Evolutionary conservation across 2,329 filamentous ascomycete genomes (phyloP), one percentile per base, ranked within the genome.

Genomic region (Trichoderma atroviride): DNA sequence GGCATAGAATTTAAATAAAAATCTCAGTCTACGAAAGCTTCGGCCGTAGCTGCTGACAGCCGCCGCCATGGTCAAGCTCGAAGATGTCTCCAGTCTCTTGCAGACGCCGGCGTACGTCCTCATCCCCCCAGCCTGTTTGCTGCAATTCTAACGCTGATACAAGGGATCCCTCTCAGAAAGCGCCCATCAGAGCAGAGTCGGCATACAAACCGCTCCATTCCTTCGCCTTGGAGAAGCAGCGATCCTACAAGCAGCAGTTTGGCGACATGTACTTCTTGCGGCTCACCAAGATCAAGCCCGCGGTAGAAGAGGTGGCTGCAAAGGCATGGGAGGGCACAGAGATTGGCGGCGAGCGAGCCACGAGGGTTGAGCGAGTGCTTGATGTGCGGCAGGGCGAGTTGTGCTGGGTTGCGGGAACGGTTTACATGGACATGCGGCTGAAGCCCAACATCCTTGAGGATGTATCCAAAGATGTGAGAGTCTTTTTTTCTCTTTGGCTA

Each of bases 361-460:
- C 86, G 74, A 88, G 86, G 73, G 94, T 96, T 19, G 92, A 97
- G 37, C 87, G 96, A 74, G 96, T 99, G 70, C 86, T 99, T 35
- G 95, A 99, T 81, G 96, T 99, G 63, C 89, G 95, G 71, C 96
- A 98, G 82, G 96, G 96, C 72, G 90, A 97, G 81, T 84, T 98
- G 43, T 98, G 95, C 82, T 99, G 95, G 94, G 92, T 99, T 19
- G 87, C 91, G 0, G 96, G 96, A 19, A 99, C 96, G 0, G 89
- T 98, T 37, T 99, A 97, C 79, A 97, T 98, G 91, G 93, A 98
- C 72, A 94, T 99, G 93, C 88, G 92, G 2, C 81, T 97, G 76
- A 99, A 99, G 82, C 96, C 96, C 0, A 97, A 96, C 77, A 95
- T 99, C 78, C 83, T 99, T 40, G 94, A 97, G 70, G 96, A 99